phyloP scores from a whole-genome alignment of 176 grass and related monocot species.

The Pharus latifolius region DNA sequence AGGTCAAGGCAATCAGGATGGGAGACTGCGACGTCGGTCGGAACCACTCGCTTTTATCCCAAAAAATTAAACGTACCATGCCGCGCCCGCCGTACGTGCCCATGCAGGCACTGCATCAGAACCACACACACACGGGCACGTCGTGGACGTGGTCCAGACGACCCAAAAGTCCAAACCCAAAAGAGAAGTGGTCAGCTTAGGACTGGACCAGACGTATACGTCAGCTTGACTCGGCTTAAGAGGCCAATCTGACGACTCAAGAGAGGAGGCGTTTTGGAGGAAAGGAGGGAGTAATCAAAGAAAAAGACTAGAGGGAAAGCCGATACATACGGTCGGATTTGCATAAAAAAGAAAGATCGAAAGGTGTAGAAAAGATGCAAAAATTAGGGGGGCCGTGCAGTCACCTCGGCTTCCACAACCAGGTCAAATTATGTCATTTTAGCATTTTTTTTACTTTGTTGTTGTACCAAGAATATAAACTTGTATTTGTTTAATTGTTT shows the following conservation, averaged over 20 bases:
- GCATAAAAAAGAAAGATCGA: not conserved
- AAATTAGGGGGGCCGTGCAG: not conserved
- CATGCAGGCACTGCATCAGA: not conserved
- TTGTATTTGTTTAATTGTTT: too few relatives aligned
- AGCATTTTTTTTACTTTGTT: too few relatives aligned
- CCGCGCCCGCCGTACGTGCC: not conserved
- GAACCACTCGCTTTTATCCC: not conserved
- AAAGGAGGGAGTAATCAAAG: too few relatives aligned
- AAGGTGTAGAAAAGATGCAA: not conserved
- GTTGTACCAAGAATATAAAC: too few relatives aligned
- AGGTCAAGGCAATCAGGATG: slow-evolving; percentile 1
- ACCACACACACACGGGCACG: not conserved
- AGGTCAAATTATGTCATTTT: too few relatives aligned
- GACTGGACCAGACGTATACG: too few relatives aligned
- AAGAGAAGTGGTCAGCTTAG: too few relatives aligned
- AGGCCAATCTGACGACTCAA: too few relatives aligned
- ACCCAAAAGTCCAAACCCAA: too few relatives aligned
- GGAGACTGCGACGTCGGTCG: not conserved
- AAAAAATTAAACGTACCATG: too few relatives aligned
- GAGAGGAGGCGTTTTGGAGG: too few relatives aligned
- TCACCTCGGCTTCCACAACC: not conserved
- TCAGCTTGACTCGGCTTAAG: too few relatives aligned
- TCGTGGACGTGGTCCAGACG: not conserved
- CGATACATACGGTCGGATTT: not conserved
- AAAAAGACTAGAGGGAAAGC: not conserved